These are phyloP conservation scores for Hirsutella rhossiliensis DNA, from an alignment of 2,329 filamentous ascomycete genomes.

Conservation along the genomic window DNA sequence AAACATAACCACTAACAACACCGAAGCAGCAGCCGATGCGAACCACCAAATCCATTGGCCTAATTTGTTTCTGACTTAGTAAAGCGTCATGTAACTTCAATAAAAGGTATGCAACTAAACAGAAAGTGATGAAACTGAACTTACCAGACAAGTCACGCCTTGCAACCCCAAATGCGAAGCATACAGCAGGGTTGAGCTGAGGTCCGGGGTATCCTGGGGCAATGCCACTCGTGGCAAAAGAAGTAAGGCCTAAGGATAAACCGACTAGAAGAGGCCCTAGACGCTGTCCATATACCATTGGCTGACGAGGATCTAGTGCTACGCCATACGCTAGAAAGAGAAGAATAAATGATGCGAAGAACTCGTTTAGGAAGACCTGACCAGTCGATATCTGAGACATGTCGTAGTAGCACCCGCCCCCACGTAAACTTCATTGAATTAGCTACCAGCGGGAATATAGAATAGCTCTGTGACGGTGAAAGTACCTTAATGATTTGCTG, in stretches of 20 bases:
- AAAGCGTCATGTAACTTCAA: too few species aligned
- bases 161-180: slow-evolving; percentile 30
- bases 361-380: slow-evolving; percentile 34
- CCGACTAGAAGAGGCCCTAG: slow-evolving; percentile 36
- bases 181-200: slow-evolving; percentile 30
- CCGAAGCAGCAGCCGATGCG: slow-evolving; percentile 16
- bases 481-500: slow-evolving; percentile 16
- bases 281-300: slow-evolving; percentile 33
- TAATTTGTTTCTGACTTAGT: neutral
- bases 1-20: slow-evolving; percentile 16
- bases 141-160: slow-evolving; percentile 12
- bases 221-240: slow-evolving; percentile 24
- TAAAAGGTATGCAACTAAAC: too few species aligned
- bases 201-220: slow-evolving; percentile 28
- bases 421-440: slow-evolving; percentile 7
- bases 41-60: slow-evolving; percentile 26
- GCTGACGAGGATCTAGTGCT: slow-evolving; percentile 39
- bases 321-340: slow-evolving; percentile 36
- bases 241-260: slow-evolving; percentile 21
- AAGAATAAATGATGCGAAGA: slow-evolving; percentile 20
- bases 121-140: neutral
- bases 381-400: slow-evolving; percentile 19
- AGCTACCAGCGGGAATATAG: too few species aligned
- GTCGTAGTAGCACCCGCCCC: slow-evolving; percentile 26
- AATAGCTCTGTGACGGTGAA: neutral